These are phyloP conservation scores for Phlebopus sp. DNA, from an alignment of 1,284 basidiomycete genomes.

Conservation along the genomic window DNA sequence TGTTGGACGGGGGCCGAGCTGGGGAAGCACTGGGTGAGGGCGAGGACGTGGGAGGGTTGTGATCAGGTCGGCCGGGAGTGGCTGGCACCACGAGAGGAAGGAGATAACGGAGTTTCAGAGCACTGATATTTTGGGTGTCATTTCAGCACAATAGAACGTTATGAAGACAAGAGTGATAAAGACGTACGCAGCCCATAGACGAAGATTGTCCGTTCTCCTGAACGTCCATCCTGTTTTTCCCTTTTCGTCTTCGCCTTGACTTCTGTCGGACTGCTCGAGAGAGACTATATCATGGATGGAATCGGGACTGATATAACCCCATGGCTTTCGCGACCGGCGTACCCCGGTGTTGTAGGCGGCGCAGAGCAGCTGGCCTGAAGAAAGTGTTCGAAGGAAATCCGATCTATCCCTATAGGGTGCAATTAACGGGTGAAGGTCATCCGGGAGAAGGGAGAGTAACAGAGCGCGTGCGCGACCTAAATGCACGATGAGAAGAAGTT, in stretches of 20 bases:
- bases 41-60: conserved; percentile 25
- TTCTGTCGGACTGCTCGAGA: conserved; percentile 47
- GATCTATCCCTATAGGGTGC: conserved; percentile 38
- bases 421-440: conserved; percentile 44
- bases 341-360: conserved; percentile 78
- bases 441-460: conserved; percentile 42
- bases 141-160: background rate
- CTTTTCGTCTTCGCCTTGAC: conserved; percentile 35
- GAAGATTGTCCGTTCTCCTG: conserved; percentile 76
- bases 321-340: conserved; percentile 75
- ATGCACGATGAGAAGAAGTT: conserved; percentile 8
- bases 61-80: conserved; percentile 28
- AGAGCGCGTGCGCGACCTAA: conserved; percentile 63
- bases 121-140: conserved; percentile 42
- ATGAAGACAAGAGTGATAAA: background rate
- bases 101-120: conserved; percentile 76
- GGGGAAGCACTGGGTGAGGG: conserved; percentile 26
- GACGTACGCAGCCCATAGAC: conserved; percentile 77
- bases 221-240: conserved; percentile 71
- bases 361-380: conserved; percentile 80
- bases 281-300: conserved; percentile 76
- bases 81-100: conserved; percentile 62
- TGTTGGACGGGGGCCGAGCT: conserved; percentile 20
- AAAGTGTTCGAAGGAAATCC: conserved; percentile 54
- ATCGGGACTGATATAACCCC: conserved; percentile 81